A percentile compares a stretch with the other conserved stretches of the same genome.
Conservation (phyloP, 176 grass and related monocot species). For the Carex littledalei region DNA sequence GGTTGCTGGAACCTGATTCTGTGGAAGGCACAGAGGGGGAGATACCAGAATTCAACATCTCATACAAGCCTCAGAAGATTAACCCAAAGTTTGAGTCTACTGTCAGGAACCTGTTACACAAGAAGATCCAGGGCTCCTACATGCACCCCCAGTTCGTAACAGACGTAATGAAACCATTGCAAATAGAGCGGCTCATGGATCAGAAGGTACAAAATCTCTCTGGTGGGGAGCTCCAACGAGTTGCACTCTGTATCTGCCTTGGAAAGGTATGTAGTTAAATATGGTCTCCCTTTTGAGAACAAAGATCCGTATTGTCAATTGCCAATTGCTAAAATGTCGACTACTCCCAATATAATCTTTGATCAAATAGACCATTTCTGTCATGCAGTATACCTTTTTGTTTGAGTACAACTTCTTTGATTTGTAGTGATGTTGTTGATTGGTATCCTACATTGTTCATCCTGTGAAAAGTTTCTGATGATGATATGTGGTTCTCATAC, state of each 20-base stretch:
- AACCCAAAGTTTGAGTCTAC: constrained; percentile 68
- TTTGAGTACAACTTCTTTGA: neutral
- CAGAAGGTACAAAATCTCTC: constrained; percentile 88
- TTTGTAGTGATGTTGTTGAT: neutral
- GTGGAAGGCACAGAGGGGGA: constrained; percentile 67
- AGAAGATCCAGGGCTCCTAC: constrained; percentile 83
- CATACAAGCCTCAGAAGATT: constrained; percentile 94
- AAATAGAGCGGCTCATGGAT: constrained; percentile 94
- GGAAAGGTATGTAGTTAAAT: constrained; percentile 57
- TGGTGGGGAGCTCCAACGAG: constrained; percentile 96
- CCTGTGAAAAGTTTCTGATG: neutral
- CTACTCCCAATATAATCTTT: neutral
- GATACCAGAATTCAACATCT: constrained; percentile 97
- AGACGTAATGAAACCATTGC: constrained; percentile 96
- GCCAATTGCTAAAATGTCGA: neutral
- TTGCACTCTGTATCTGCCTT: constrained; percentile 85
- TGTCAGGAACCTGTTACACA: constrained; percentile 78
- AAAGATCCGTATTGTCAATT: neutral
- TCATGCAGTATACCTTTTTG: neutral
- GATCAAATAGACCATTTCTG: neutral
- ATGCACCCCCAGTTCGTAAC: constrained; percentile 80
- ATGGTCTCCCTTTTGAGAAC: neutral
- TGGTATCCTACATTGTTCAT: neutral
- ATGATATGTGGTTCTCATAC: neutral
- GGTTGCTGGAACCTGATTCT: constrained; percentile 61